Percentiles rank a stretch among this genome's conserved stretches.
Conservation (phyloP, 2,329 filamentous ascomycete genomes). For the Colletotrichum viniferum region DNA sequence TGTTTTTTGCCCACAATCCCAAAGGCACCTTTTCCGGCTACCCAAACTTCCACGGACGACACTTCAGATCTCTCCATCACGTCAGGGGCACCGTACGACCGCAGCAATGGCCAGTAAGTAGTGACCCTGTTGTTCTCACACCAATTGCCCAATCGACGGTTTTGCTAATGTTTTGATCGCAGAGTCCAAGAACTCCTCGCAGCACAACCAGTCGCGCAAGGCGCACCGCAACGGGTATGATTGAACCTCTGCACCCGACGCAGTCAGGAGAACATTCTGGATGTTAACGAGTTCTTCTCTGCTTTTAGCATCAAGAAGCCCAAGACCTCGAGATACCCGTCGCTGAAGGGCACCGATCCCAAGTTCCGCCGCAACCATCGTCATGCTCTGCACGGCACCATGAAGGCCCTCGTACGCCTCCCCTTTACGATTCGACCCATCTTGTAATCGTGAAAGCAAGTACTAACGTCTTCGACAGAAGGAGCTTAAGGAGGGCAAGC, state of each 20-base stretch:
- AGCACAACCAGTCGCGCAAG: constrained; percentile 99
- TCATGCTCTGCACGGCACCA: constrained; percentile 99
- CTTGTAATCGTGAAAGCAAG: background rate
- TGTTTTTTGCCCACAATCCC: constrained; percentile 23
- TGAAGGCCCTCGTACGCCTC: constrained; percentile 88
- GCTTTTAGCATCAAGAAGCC: constrained; percentile 96
- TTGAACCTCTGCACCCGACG: background rate
- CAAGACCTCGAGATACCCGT: constrained; percentile 98
- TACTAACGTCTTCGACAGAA: constrained; percentile 67
- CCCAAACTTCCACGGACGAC: constrained; percentile 1
- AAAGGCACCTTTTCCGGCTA: constrained; percentile 1
- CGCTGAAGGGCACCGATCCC: constrained; percentile 97
- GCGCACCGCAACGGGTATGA: constrained; percentile 98
- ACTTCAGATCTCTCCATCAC: constrained; percentile 8
- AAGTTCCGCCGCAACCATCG: constrained; percentile 99
- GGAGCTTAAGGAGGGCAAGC: constrained; percentile 96
- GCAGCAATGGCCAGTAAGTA: constrained; percentile 48
- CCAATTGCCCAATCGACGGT: background rate
- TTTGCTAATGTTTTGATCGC: constrained; percentile 20
- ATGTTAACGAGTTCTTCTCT: background rate
- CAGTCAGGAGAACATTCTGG: background rate
- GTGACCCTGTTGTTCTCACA: background rate
- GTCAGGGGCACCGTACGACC: constrained; percentile 20
- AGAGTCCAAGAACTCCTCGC: constrained; percentile 99
- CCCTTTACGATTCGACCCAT: background rate